Evolutionary conservation across 2,329 filamentous ascomycete species (phyloP), one percentile per base, ranked within the genome.

Genomic region (Escovopsis weberi): DNA sequence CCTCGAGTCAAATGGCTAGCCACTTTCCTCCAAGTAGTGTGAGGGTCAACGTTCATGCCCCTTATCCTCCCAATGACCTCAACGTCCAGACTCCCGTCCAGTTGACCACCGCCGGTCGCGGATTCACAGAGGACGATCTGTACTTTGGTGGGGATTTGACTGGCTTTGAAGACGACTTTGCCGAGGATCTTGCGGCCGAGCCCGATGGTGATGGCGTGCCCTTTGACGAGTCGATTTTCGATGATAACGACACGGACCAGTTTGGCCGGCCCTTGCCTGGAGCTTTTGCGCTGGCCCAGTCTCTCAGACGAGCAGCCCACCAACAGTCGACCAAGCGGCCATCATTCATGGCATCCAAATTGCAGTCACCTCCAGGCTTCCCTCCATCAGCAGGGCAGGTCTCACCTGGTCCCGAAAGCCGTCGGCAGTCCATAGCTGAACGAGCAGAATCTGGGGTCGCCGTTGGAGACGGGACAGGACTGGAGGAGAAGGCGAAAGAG

Each of bases 211-310:
- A 80, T 26, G 67, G 67, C 1, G 63, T 65, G 0, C 66, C 71
- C 2, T 85, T 86, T 55, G 80, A 86, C 47, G 82, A 86, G 55
- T 80, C 78, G 6, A 70, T 85, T 12, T 85, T 86, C 53, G 82
- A 86, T 49, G 68, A 77, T 30, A 68, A 81, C 41, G 76, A 80
- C 52, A 77, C 77, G 12, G 71, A 81, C 56, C 58, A 69, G 47
- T 80, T 73, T 53, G 76, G 77, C 12, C 66, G 77, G 19, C 76
- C 73, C 2, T 69, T 77, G 34, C 72, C 73, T 0, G 73, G 73
- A 5, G 68, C 70, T 1, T 78, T 78, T 57, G 72, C 71, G 4
- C 65, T 65, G 36, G 72, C 70, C 2, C 63, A 75, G 43, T 66
- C 66, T 2, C 58, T 67, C 44, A 60, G 66, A 50, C 61, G 59